These are phyloP conservation scores for Aspergillus kassunensis DNA, from an alignment of 495 filamentous ascomycete species.

Conservation along the genomic window DNA sequence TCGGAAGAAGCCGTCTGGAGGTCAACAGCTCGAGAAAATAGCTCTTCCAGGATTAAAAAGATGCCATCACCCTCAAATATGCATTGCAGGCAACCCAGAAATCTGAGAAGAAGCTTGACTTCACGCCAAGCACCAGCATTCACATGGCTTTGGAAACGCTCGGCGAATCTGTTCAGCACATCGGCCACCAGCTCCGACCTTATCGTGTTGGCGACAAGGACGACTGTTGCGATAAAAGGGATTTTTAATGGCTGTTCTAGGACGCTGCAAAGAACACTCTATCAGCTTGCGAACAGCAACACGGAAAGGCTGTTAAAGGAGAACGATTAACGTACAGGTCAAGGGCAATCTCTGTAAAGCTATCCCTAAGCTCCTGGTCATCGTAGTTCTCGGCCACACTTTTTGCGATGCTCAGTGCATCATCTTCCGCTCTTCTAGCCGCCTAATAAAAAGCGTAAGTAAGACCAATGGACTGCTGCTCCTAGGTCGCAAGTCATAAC, in stretches of 20 bases:
- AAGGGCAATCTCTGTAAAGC: slow-evolving; percentile 66
- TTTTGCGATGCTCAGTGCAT: slow-evolving; percentile 69
- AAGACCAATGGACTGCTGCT: background rate
- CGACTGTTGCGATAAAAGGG: slow-evolving; percentile 80
- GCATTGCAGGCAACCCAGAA: slow-evolving; percentile 76
- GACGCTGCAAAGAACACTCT: slow-evolving; percentile 31
- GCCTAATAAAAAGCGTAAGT: slow-evolving; percentile 43
- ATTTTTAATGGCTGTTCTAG: slow-evolving; percentile 95
- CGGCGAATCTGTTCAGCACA: slow-evolving; percentile 57
- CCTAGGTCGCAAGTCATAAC: slow-evolving; percentile 1
- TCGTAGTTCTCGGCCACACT: slow-evolving; percentile 75
- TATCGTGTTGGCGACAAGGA: slow-evolving; percentile 68
- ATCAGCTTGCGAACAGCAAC: slow-evolving; percentile 5
- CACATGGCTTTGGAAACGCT: slow-evolving; percentile 57
- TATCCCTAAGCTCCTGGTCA: slow-evolving; percentile 65
- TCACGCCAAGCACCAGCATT: slow-evolving; percentile 76
- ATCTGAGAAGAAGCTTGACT: slow-evolving; percentile 84
- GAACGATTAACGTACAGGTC: slow-evolving; percentile 57
- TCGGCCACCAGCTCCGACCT: slow-evolving; percentile 69
- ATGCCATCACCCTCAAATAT: slow-evolving; percentile 79
- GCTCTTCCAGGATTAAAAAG: slow-evolving; percentile 77
- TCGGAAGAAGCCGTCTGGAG: slow-evolving; percentile 86
- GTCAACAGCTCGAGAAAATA: slow-evolving; percentile 80
- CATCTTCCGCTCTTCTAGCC: slow-evolving; percentile 74
- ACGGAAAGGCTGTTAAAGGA: background rate